Evolutionary conservation across 192 early-diverging fungal genomes (phyloP), one percentile per base, ranked within the genome.

Genomic region (Radiomyces spectabilis): DNA sequence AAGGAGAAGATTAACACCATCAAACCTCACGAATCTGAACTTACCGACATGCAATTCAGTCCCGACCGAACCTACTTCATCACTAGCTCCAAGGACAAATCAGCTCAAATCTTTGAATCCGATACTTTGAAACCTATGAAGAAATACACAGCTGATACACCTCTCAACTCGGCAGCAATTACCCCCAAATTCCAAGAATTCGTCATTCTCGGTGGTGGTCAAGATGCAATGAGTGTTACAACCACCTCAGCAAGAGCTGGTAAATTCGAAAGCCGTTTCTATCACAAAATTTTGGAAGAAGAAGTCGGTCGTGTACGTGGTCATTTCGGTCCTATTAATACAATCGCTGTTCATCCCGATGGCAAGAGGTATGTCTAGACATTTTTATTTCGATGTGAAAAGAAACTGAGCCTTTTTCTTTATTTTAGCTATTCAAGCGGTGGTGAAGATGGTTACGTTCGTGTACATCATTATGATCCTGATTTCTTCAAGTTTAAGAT

Each of bases 281-380:
- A 86, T 84, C 97, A 99, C 78, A 86, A 88, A 63, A 82, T 94
- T 53, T 86, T 97, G 52, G 89, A 95, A 61, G 92, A 95, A 64
- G 95, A 99, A 72, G 89, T 97, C 43, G 94, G 94, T 46, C 85
- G 94, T 60, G 89, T 94, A 34, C 92, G 89, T 79, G 97, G 97
- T 22, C 97, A 99, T 63, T 99, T 99, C 71, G 97, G 97, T 61
- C 97, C 97, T 34, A 97, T 99, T 74, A 99, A 99, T 75, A 99
- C 95, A 13, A 78, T 99, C 48, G 94, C 97, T 4, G 90, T 97
- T 51, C 92, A 95, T 69, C 95, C 95, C 13, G 86, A 89, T 66
- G 95, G 97, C 43, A 90, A 34, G 63, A 83, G 65, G 65, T 66
- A 53, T 49, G 32, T 9, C 0, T 24, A 34, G 22, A 4, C 4